Base-by-base conservation (phyloP, 139 green algal species). In the Penium margaritaceum region DNA sequence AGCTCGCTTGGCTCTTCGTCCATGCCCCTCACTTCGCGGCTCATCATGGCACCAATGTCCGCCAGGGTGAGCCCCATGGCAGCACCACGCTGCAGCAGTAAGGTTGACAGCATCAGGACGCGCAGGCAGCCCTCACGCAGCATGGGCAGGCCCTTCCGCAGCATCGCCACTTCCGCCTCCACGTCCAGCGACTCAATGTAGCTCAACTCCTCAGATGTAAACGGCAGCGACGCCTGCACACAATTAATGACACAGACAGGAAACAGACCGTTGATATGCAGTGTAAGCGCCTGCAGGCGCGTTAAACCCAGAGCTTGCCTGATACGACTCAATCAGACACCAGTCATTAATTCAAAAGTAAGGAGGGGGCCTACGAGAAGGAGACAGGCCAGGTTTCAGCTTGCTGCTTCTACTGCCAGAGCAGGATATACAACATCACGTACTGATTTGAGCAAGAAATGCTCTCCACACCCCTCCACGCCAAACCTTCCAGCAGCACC, bases 11-110 rank as follows among this genome's bases (percentile, higher is more conserved):
- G 58, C 24, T 73, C n/a, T 21, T 73, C 71, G 19, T 54, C 71
- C 33, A 74, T 15, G 12, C 71, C 58, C 33, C 19, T 85, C 36
- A 94, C 77, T 0, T 93, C 89, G 2, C 91, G 87, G 5, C 76
- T 90, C 69, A 92, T 84, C 19, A 95, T 84, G 1, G 51, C 78
- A 14, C 86, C 92, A 57, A 98, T 97, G 67, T 96, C 89, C 17
- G 88, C 85, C 60, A 97, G 84, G 0, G 82, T 91, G 6, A 96
- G 78, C 1, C 88, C 89, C 29, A 84, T 85, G 1, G 85, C 88
- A 0, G 88, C 90, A 70, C 86, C 90, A 12, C 63, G 66, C 87
- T 97, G 85, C 57, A 98, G 83, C 55, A 97, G 75, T 7, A 75
- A 77, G 24, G 91, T 97, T 60, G 85, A 82, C 14, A 97, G 81